A percentile compares a stretch with the other conserved stretches of the same genome.
These are phyloP conservation scores for Magnolia officinalis DNA, from an alignment of 164 flowering plant genomes.

Conservation along the genomic window DNA sequence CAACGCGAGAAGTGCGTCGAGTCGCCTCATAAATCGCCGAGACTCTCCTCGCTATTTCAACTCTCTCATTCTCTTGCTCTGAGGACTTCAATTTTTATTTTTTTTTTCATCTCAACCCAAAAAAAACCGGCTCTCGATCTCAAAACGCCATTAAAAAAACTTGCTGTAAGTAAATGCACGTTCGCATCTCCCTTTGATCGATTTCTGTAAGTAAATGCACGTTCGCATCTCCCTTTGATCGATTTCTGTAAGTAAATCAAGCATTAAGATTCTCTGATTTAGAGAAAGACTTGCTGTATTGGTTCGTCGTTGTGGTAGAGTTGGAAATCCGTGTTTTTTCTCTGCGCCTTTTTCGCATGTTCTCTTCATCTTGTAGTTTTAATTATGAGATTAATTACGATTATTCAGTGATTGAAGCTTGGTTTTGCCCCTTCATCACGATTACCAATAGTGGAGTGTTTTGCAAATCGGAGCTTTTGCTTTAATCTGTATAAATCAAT, in stretches of 20 bases:
- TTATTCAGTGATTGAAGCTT: not conserved
- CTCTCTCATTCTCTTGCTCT: not conserved
- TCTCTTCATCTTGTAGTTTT: not conserved
- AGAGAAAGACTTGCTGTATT: not conserved
- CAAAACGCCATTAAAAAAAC: not conserved
- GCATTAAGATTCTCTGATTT: not conserved
- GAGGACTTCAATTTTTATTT: not conserved
- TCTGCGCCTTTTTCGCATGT: not conserved
- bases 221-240: too few species aligned
- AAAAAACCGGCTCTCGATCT: too few species aligned
- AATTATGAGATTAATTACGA: not conserved
- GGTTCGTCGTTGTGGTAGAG: not conserved
- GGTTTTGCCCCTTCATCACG: not conserved
- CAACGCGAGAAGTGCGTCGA: not conserved
- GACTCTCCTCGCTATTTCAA: not conserved
- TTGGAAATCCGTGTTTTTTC: not conserved
- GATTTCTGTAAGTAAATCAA: too few species aligned
- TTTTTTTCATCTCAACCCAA: not conserved
- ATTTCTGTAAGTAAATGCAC: too few species aligned
- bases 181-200: too few species aligned
- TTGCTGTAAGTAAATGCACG: too few species aligned
- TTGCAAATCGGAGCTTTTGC: not conserved
- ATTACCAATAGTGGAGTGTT: not conserved
- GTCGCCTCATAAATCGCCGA: conserved; percentile 12
- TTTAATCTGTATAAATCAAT: too few species aligned